Base-by-base conservation (phyloP, 305 asterid species). In the Stenogyne calaminthoides region DNA sequence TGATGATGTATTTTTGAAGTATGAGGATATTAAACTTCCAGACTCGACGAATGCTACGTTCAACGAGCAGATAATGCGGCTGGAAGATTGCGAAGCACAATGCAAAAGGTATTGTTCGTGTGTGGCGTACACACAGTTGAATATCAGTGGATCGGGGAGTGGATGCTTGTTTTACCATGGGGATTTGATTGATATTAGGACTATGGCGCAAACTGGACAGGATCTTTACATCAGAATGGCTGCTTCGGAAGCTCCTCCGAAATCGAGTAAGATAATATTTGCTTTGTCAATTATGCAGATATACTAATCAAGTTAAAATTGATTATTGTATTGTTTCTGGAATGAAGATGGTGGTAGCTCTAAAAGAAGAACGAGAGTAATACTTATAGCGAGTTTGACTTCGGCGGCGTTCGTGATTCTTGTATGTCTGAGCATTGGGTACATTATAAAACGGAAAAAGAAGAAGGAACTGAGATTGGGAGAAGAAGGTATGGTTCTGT, bases 191-290 rank as follows among this genome's bases (percentile, higher is more conserved):
- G n/a, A n/a, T n/a, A n/a, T n/a, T n/a, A n/a, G n/a, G n/a, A n/a
- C n/a, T n/a, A n/a, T n/a, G n/a, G n/a, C n/a, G n/a, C n/a, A n/a
- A n/a, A n/a, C n/a, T n/a, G 82, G 56, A 19, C 69, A 77, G 40
- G 72, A 59, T 11, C 58, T 81, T 42, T 77, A 40, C 62, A 73
- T 81, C 64, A 77, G 85, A 63, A 15, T 81, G 40, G 80, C 80
- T 61, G 34, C n/a, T 40, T 77, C 84, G n/a, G 86, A 84, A 44
- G 25, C 55, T 47, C 55, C 55, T n/a, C 19, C 51, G 3, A 11
- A 44, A 1, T 44, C 42, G 51, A 72, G 86, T 82, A 39, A 73
- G 55, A 14, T 47, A 5, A 14, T 5, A 4, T 47, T 46, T n/a
- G n/a, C n/a, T n/a, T 25, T 25, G 29, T 25, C 29, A 25, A 25